Evolutionary conservation across 352 stramenopile species (phyloP), one percentile per base, ranked within the genome.

Genomic region (Globisporangium takayamanum): DNA sequence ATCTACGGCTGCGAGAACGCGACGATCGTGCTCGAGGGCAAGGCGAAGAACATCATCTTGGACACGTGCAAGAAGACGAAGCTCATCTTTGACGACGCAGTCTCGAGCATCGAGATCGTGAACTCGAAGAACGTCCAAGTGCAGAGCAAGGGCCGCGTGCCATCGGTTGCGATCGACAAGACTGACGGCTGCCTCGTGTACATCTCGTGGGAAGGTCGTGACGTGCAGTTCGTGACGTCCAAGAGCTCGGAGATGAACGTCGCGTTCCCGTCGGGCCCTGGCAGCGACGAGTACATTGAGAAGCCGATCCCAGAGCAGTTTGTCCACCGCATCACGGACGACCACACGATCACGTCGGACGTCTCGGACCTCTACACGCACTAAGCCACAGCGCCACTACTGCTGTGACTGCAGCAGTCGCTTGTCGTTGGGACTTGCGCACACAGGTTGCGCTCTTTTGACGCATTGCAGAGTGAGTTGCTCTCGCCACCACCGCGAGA

Each of bases 131-230:
- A 89, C 62, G 88, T 99, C 57, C 93, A 98, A 68, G 79, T 98
- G 42, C 96, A 99, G 72, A 87, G 84, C 62, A 96, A 94, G 62
- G 92, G 90, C 57, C 74, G 84, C 37, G 97, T 98, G 61, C 95
- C 96, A 20, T 97, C 88, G 30, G 94, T 99, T 59, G 91, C 93
- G 5, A 98, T 99, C 74, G 97, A 99, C 84, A 99, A 99, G 84
- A 99, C 96, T 37, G 95, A 99, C 73, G 96, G 96, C 59, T 97
- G 95, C 63, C 78, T 98, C 45, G 84, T 98, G 52, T 98, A 98
- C 74, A 79, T 99, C 56, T 97, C 89, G 70, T 91, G 95, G 76
- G 88, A 98, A 63, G 89, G 81, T 28, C 76, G 95, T 36, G 72
- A 86, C 51, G 78, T 87, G 64, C 80, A 87, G 66, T 90, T 99